These are phyloP conservation scores for Pythium angustatum DNA, from an alignment of 352 stramenopile genomes.

Conservation along the genomic window DNA sequence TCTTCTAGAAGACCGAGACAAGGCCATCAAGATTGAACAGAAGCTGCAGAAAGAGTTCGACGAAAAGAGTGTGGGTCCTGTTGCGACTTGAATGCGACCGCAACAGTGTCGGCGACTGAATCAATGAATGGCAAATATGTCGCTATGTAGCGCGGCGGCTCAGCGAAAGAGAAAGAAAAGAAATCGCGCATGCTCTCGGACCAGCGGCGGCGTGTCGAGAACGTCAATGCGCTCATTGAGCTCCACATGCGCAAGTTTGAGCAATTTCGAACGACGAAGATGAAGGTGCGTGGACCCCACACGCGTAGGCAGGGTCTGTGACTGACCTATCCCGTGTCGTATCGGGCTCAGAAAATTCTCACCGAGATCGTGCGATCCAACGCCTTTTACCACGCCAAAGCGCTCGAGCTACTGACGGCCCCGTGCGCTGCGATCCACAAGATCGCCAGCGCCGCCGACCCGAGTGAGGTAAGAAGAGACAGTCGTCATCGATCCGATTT, in stretches of 20 bases:
- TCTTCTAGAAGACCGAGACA: constrained; percentile 83
- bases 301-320: not conserved
- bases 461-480: constrained; percentile 8
- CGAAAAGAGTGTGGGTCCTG: too few species aligned
- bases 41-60: constrained; percentile 84
- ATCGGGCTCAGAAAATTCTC: constrained; percentile 58
- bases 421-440: constrained; percentile 53
- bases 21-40: constrained; percentile 71
- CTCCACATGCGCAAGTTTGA: constrained; percentile 78
- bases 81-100: too few species aligned
- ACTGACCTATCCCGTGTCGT: not conserved
- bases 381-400: constrained; percentile 77
- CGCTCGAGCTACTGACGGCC: constrained; percentile 62
- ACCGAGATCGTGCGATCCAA: constrained; percentile 72
- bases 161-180: constrained; percentile 74
- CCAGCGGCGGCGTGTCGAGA: constrained; percentile 82
- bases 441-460: constrained; percentile 29
- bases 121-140: too few species aligned
- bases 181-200: constrained; percentile 81
- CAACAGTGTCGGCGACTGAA: too few species aligned
- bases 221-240: constrained; percentile 74
- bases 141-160: constrained; percentile 51
- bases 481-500: not conserved
- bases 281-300: constrained; percentile 49
- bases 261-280: constrained; percentile 66